Evolutionary conservation across 2,329 filamentous ascomycete genomes (phyloP), one percentile per base, ranked within the genome.

Genomic region (Colletotrichum ledebouriae): DNA sequence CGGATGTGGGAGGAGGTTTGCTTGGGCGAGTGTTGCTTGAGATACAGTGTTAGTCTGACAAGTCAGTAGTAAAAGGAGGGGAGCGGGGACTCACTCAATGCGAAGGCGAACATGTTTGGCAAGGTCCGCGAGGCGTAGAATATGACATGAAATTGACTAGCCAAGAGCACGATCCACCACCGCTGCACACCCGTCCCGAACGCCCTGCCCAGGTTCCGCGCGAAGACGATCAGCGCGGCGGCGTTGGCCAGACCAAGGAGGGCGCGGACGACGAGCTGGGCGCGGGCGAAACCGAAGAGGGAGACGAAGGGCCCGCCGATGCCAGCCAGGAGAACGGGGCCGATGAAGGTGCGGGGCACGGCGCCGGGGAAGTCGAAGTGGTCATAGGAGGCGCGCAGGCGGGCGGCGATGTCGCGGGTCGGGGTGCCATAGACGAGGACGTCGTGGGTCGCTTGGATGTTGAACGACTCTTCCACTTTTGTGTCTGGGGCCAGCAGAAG

Each of bases 391-490:
- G 83, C 76, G 15, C 84, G 84, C 15, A 96, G 81, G 44, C 84
- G 86, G 12, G 83, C 77, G 59, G 82, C 76, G 15, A 86, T 77
- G 72, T 90, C 83, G 20, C 80, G 77, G 1, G 83, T 85, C 0
- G 93, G 93, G 1, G 93, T 89, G 25, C 94, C 94, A 77, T 96
- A 94, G 42, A 87, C 86, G 68, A 97, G 79, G 41, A 99, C 91
- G 78, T 99, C 96, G 79, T 98, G 96, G 3, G 90, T 87, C 6
- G 96, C 96, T 79, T 99, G 96, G 67, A 98, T 89, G 78, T 97
- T 97, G 87, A 99, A 98, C 0, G 95, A 98, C 80, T 99, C 96
- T 79, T 99, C 96, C 68, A 99, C 96, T 79, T 99, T 99, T 65
- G 94, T 98, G 82, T 97, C 95, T 1, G 96, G 96, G 11, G 94